Conservation (phyloP, 768 basidiomycete genomes). For the Royoungia palumana region DNA sequence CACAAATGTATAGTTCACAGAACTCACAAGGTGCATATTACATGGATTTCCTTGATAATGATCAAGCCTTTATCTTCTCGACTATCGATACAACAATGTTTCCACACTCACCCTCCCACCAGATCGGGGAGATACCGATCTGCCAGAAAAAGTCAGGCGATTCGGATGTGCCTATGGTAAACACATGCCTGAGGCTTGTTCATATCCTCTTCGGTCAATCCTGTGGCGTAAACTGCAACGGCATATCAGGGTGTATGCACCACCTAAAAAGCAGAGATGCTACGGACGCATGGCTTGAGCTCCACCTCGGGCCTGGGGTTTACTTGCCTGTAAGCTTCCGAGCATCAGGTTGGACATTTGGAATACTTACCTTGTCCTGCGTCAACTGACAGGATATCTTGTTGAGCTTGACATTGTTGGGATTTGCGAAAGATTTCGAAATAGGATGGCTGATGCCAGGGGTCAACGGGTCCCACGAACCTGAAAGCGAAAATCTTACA, state of each 20-base stretch:
- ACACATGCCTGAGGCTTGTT: slow-evolving; percentile 69
- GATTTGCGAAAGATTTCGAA: slow-evolving; percentile 19
- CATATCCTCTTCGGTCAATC: slow-evolving; percentile 77
- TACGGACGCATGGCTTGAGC: slow-evolving; percentile 83
- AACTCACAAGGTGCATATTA: slow-evolving; percentile 71
- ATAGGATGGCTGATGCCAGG: slow-evolving; percentile 16
- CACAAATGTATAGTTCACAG: neutral
- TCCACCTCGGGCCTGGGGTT: slow-evolving; percentile 54
- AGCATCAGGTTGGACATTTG: neutral
- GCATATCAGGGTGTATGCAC: neutral
- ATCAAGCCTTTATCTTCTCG: slow-evolving; percentile 1
- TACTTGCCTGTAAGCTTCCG: neutral
- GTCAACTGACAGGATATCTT: slow-evolving; percentile 72
- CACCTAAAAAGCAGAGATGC: slow-evolving; percentile 1
- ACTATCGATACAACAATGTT: neutral
- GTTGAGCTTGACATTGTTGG: slow-evolving; percentile 54
- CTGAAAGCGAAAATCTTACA: slow-evolving; percentile 38
- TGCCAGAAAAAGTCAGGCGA: slow-evolving; percentile 28
- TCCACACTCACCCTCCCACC: slow-evolving; percentile 75
- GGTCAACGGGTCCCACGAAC: slow-evolving; percentile 2
- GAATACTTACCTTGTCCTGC: slow-evolving; percentile 64
- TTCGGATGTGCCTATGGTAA: neutral
- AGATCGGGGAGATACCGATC: slow-evolving; percentile 86
- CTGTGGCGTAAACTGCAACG: slow-evolving; percentile 64
- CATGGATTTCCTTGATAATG: slow-evolving; percentile 70